These are phyloP conservation scores for Allium sativum DNA, from an alignment of 106 monocot species.

Conservation along the genomic window DNA sequence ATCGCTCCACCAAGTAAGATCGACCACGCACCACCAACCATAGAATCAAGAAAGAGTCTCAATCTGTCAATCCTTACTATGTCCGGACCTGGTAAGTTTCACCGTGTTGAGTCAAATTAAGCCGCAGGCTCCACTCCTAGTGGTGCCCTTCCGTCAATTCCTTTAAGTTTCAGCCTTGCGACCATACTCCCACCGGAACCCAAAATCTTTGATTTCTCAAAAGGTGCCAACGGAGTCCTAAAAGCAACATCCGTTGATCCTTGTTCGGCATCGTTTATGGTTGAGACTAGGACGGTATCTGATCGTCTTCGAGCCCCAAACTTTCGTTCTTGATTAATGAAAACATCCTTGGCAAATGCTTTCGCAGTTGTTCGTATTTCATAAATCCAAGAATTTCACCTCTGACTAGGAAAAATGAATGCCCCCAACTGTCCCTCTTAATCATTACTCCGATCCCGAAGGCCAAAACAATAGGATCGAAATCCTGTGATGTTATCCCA, in stretches of 20 bases:
- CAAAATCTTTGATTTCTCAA: constrained; percentile 30
- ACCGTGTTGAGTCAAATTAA: constrained; percentile 14
- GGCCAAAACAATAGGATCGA: constrained; percentile 17
- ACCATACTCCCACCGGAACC: constrained; percentile 23
- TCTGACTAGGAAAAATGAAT: constrained; percentile 17
- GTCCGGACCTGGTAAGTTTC: constrained; percentile 6
- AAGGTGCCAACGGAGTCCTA: constrained; percentile 28
- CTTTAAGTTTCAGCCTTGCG: constrained; percentile 21
- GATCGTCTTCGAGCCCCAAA: constrained; percentile 71
- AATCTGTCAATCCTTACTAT: constrained; percentile 19
- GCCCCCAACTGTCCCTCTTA: constrained; percentile 14
- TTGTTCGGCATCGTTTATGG: constrained; percentile 59
- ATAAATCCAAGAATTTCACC: constrained; percentile 18
- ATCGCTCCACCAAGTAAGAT: too few species aligned
- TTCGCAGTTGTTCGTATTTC: constrained; percentile 15
- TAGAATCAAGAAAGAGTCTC: too few species aligned
- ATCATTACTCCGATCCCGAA: constrained; percentile 16
- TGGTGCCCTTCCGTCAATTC: constrained; percentile 17
- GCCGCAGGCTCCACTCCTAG: constrained; percentile 9
- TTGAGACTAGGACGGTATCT: constrained; percentile 64
- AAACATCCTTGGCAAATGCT: constrained; percentile 72
- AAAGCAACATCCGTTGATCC: constrained; percentile 47
- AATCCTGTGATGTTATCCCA: constrained; percentile 18
- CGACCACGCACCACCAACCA: too few species aligned
- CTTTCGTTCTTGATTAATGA: constrained; percentile 80